Conservation (phyloP, 2,329 filamentous ascomycete genomes). For the Arthroderma sp. region DNA sequence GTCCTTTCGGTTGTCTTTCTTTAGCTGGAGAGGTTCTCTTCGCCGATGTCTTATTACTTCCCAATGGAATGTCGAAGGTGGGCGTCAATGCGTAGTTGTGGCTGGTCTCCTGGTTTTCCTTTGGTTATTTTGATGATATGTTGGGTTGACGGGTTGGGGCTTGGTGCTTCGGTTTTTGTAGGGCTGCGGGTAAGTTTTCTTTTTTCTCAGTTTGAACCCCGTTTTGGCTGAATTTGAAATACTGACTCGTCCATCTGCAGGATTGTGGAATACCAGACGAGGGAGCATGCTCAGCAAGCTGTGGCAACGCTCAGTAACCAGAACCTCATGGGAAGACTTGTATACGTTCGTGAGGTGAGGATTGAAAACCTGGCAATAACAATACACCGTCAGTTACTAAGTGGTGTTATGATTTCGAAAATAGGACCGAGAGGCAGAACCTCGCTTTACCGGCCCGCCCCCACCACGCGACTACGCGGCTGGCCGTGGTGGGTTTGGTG, state of each 20-base stretch:
- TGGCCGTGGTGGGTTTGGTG: constrained; percentile 41
- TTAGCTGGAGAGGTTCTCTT: constrained; percentile 97
- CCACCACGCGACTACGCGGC: constrained; percentile 50
- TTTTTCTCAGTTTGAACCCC: background rate
- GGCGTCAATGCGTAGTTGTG: constrained; percentile 82
- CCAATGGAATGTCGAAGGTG: constrained; percentile 99
- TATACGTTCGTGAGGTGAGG: constrained; percentile 90
- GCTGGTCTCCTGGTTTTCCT: constrained; percentile 60
- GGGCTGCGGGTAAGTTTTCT: constrained; percentile 89
- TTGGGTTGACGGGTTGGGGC: constrained; percentile 99
- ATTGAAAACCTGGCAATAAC: background rate
- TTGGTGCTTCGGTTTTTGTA: constrained; percentile 80
- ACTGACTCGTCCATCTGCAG: constrained; percentile 33
- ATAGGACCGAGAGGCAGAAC: constrained; percentile 94
- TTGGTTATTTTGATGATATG: constrained; percentile 61
- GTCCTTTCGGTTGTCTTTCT: constrained; percentile 22
- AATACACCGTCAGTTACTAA: constrained; percentile 4
- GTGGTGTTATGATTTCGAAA: constrained; percentile 1
- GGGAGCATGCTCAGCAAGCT: constrained; percentile 96
- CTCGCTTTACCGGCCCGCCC: constrained; percentile 75
- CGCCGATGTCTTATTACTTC: constrained; percentile 97
- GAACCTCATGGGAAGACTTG: constrained; percentile 93
- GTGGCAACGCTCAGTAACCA: constrained; percentile 98
- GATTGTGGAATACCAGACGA: constrained; percentile 99
- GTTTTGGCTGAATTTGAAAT: constrained; percentile 2